Base-by-base conservation (phyloP, 2,329 filamentous ascomycete species). In the Chrysosporium keratinophilum region DNA sequence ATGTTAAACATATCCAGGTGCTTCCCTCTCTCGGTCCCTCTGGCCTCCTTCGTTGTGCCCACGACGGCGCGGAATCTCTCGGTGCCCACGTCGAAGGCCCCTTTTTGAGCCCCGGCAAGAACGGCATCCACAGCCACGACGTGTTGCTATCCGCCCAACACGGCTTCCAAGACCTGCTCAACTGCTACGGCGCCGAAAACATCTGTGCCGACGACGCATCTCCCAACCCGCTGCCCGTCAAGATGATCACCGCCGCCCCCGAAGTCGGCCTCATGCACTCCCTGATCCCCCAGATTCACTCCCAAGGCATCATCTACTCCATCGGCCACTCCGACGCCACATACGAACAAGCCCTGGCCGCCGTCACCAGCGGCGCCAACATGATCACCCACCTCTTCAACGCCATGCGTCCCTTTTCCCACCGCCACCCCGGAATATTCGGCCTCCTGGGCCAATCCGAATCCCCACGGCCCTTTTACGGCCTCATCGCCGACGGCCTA, bases 371-470 rank as follows among this genome's bases (percentile, higher is more conserved):
- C 5, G 89, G 89, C 50, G 87, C 87, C 1, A 86, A 80, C 47
- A 95, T 94, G 87, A 86, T 95, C 60, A 95, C 89, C 0, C 89
- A 95, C 64, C 77, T 95, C 1, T 95, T 95, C 79, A 95, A 95
- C 67, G 89, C 89, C 23, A 95, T 95, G 89, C 79, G 83, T 0
- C 88, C 88, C 12, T 80, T 95, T 49, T 87, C 93, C 68, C 88
- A 96, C 74, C 85, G 90, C 55, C 89, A 95, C 69, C 89, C 90
- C 0, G 89, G 89, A 37, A 82, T 95, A 61, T 95, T 95, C 66
- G 90, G 90, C 28, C 81, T 94, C 0, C 74, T 96, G 12, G 88
- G 89, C 56, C 79, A 79, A 57, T 78, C 78, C 7, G 78, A 84
- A 60, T 65, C 57, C 14, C 65, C 54, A 11, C 71, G 67, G 50